Evolutionary conservation across 2,329 filamentous ascomycete genomes (phyloP).

Genomic region (Chrysoporthe cubensis): DNA sequence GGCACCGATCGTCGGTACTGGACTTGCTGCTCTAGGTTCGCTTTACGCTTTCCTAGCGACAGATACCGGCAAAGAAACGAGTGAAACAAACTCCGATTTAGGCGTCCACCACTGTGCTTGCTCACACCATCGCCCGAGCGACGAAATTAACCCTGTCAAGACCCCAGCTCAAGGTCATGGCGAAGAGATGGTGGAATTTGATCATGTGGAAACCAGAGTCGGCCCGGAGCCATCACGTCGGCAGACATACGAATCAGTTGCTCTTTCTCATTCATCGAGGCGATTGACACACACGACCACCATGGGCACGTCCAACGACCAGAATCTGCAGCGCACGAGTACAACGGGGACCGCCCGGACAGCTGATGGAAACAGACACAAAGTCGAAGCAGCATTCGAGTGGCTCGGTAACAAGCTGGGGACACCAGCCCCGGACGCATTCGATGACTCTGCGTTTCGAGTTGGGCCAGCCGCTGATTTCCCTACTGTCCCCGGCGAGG

Average conservation of each 20-base stretch:
- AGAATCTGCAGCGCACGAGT: not conserved
- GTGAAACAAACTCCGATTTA: not conserved
- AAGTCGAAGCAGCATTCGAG: conserved; percentile 10
- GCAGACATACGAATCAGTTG: not conserved
- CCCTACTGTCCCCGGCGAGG: conserved; percentile 18
- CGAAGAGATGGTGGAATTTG: not conserved
- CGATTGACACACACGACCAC: conserved; percentile 6
- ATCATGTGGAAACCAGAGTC: not conserved
- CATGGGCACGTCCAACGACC: not conserved
- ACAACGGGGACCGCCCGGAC: not conserved
- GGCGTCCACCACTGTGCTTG: not conserved
- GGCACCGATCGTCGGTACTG: conserved; percentile 62
- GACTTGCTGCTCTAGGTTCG: conserved; percentile 61
- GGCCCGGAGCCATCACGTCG: not conserved
- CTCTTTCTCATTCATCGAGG: not conserved
- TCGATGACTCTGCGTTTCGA: conserved; percentile 16
- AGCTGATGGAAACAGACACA: conserved; percentile 14
- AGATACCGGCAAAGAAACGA: not conserved
- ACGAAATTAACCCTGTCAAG: not conserved
- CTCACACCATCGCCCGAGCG: not conserved
- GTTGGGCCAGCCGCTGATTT: conserved; percentile 15
- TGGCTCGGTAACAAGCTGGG: conserved; percentile 16
- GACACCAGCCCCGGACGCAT: conserved; percentile 17
- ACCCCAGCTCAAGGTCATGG: not conserved
- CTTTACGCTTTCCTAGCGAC: conserved; percentile 35